Evolutionary conservation across 1,284 basidiomycete species (phyloP), one percentile per base, ranked within the genome.

Genomic region (Cryptococcus sp.): DNA sequence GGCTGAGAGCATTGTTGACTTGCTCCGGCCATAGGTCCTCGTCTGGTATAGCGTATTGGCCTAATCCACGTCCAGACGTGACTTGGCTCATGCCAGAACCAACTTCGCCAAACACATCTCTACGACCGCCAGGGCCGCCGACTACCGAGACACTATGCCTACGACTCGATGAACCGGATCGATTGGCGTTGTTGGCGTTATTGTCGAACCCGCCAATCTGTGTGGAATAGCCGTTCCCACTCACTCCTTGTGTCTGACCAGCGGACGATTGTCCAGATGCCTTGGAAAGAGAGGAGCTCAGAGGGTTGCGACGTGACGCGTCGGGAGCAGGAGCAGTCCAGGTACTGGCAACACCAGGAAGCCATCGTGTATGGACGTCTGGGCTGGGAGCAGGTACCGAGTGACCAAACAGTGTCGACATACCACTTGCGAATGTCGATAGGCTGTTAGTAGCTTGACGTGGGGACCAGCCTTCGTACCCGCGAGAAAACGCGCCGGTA

Each of bases 121-220:
- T 57, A 25, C 73, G 55, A 28, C 67, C 66, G 13, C 60, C 64
- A 1, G 62, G 64, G 10, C 73, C 67, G 21, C 70, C 66, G 7
- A 91, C 86, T 54, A 91, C 83, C 53, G 86, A 89, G 57, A 93
- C 88, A 55, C 86, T 88, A 64, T 92, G 90, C 36, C 90, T 78
- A 42, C 90, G 78, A 62, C 86, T 88, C 10, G 88, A 89, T 1
- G 87, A 85, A 0, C 89, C 90, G 1, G 71, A 73, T 50, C 60
- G 57, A 19, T n/a, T 21, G 25, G 7, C 47, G 25, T 49, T 42
- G 4, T 60, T 62, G 10, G 50, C 24, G 4, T 24, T 41, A n/a
- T 62, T 53, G 13, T 62, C 67, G 23, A 64, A 67, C 5, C 64
- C 66, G 3, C 62, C 63, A 7, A 62, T 50, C 10, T 59, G 50